phyloP scores from a whole-genome alignment of 2,329 filamentous ascomycete species.

The Stagonosporopsis chrysanthemi region DNA sequence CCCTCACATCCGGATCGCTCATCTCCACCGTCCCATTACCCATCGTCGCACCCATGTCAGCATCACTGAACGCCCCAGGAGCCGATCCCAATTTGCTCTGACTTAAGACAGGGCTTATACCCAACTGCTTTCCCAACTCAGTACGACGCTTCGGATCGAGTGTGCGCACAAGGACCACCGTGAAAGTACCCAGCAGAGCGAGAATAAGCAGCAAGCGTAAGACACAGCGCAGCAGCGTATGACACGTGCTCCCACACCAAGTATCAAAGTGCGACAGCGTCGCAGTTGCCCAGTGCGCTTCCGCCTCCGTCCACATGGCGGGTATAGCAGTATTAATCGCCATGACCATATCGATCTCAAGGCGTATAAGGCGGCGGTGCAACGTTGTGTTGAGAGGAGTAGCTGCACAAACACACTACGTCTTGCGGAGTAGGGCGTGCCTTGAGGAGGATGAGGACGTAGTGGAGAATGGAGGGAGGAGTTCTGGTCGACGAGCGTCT shows the following conservation, averaged over 20 bases:
- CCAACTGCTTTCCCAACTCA: not conserved
- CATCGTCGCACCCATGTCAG: not conserved
- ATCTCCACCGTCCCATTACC: not conserved
- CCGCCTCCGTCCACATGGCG: not conserved
- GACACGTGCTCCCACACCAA: slow-evolving; percentile 4
- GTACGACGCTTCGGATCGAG: not conserved
- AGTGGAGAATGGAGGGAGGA: slow-evolving; percentile 36
- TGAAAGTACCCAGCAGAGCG: not conserved
- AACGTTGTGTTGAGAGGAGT: not conserved
- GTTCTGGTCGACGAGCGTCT: slow-evolving; percentile 17
- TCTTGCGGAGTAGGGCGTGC: slow-evolving; percentile 29
- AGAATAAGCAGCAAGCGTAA: slow-evolving; percentile 3
- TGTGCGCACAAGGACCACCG: not conserved
- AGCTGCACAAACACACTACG: slow-evolving; percentile 10
- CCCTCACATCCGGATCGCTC: slow-evolving; percentile 28
- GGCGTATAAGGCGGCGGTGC: slow-evolving; percentile 12
- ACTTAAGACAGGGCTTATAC: not conserved
- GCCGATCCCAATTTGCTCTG: not conserved
- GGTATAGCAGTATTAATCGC: not conserved
- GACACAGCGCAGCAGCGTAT: slow-evolving; percentile 3
- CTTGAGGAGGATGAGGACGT: slow-evolving; percentile 40
- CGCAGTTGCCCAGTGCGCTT: not conserved
- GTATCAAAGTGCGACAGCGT: not conserved
- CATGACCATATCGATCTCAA: not conserved
- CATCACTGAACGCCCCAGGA: not conserved